Evolutionary conservation across 2,329 filamentous ascomycete genomes (phyloP), one percentile per base, ranked within the genome.

Genomic region (Colletotrichum gloeosporioides): DNA sequence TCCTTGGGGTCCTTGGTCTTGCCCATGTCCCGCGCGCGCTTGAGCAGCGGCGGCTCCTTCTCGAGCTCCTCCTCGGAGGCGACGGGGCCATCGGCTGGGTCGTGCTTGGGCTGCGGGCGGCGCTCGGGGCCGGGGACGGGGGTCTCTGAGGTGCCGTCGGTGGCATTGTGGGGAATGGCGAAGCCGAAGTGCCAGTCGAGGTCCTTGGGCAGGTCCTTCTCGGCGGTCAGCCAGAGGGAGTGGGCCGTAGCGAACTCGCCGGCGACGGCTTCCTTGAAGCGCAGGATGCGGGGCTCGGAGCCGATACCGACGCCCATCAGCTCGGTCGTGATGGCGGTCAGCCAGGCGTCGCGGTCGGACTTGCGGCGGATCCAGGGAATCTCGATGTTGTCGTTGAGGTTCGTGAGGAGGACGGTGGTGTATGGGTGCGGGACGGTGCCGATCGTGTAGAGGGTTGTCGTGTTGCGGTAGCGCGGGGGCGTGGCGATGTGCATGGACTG

Each of bases 181-280:
- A 99, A 99, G 70, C 96, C 97, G 82, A 99, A 95, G 79, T 94
- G 91, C 95, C 96, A 99, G 82, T 96, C 94, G 4, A 98, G 87
- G 78, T 97, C 94, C n/a, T 90, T 84, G 4, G 93, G 92, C 9
- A 93, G 85, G 18, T 87, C 85, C 59, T 87, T 86, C 80, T 93
- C 91, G n/a, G 95, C 94, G 0, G 93, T 94, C 25, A 98, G 87
- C 96, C 96, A 98, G 25, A 98, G 87, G 1, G 93, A 93, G 79
- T 92, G 92, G 0, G 92, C 88, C 1, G 89, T 86, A 18, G 90
- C 91, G 75, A 90, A 89, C 16, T 93, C 91, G 18, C 92, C 91
- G 4, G 95, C 96, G 7, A 98, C 93, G 4, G 92, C 91, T 79
- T 96, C 93, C 84, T 99, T 98, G 83, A 98, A 93, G 34, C 89